Percentiles rank a stretch among this genome's conserved stretches.
These are phyloP conservation scores for Myxozyma udenii DNA, from an alignment of 805 yeast genomes.

Conservation along the genomic window DNA sequence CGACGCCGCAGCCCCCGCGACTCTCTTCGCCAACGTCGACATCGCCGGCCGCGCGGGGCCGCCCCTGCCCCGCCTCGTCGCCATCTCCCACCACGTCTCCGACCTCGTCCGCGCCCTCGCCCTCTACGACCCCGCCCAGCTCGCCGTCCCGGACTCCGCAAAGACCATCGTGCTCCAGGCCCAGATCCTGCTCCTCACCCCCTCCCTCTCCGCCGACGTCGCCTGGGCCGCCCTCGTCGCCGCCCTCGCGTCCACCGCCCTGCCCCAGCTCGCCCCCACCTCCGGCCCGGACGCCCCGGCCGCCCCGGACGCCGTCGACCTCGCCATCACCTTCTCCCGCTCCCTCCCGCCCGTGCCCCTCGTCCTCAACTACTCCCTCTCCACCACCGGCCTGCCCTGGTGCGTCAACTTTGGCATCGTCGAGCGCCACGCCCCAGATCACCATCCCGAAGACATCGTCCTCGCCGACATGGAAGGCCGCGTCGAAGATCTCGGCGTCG, in stretches of 20 bases:
- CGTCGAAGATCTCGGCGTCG: conserved; percentile 21
- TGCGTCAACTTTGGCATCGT: conserved; percentile 22
- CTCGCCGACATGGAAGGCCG: conserved; percentile 26
- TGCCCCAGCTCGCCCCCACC: conserved; percentile 45
- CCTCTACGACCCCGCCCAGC: conserved; percentile 50
- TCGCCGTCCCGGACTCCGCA: not conserved
- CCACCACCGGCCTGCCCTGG: conserved; percentile 18
- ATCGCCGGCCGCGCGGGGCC: conserved; percentile 52
- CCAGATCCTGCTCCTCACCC: conserved; percentile 70
- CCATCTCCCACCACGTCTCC: conserved; percentile 49
- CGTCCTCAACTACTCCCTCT: not conserved
- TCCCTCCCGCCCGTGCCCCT: conserved; percentile 2
- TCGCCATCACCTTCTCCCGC: conserved; percentile 6
- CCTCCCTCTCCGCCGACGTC: conserved; percentile 72
- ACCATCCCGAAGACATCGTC: conserved; percentile 4
- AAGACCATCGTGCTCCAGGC: conserved; percentile 35
- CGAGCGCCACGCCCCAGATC: not conserved
- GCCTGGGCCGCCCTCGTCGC: conserved; percentile 62
- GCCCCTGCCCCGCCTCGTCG: conserved; percentile 59
- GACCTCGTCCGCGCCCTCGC: conserved; percentile 52
- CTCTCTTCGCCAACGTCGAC: conserved; percentile 46
- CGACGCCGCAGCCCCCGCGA: conserved; percentile 1
- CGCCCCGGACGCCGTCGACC: not conserved
- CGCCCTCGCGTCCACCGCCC: conserved; percentile 54
- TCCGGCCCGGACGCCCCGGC: not conserved